phyloP scores from a whole-genome alignment of 495 filamentous ascomycete genomes.

The Penicillium chermesinum region DNA sequence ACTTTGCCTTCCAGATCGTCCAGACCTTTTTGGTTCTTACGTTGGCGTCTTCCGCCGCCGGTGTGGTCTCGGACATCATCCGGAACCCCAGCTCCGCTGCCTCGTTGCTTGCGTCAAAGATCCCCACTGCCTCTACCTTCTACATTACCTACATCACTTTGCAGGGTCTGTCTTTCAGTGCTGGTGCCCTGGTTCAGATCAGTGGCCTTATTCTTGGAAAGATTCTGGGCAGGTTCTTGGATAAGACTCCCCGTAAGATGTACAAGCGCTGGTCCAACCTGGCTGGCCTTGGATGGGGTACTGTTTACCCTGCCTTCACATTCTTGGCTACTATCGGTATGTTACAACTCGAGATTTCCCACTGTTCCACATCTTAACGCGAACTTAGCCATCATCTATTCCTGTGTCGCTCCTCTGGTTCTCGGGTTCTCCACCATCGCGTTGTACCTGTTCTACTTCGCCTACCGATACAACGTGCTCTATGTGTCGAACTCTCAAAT shows the following conservation, averaged over 20 bases:
- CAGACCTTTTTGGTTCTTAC: slow-evolving; percentile 93
- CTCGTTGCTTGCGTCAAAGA: slow-evolving; percentile 61
- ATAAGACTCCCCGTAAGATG: slow-evolving; percentile 70
- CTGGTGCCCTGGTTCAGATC: slow-evolving; percentile 70
- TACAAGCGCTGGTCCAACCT: slow-evolving; percentile 64
- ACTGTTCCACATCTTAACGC: slow-evolving; percentile 34
- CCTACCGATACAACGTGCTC: slow-evolving; percentile 91
- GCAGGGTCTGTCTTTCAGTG: slow-evolving; percentile 80
- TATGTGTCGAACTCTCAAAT: slow-evolving; percentile 81
- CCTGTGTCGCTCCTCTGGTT: slow-evolving; percentile 85
- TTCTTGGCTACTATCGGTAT: slow-evolving; percentile 73
- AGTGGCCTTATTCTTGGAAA: slow-evolving; percentile 72
- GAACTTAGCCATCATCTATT: slow-evolving; percentile 61
- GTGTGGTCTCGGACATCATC: slow-evolving; percentile 55
- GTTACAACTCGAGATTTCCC: slow-evolving; percentile 7
- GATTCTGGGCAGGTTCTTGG: slow-evolving; percentile 67
- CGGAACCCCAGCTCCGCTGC: slow-evolving; percentile 56
- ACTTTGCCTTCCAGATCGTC: slow-evolving; percentile 92
- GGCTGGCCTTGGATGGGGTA: slow-evolving; percentile 74
- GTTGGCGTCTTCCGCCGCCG: slow-evolving; percentile 60
- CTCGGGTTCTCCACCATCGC: slow-evolving; percentile 82
- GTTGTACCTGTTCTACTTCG: slow-evolving; percentile 82
- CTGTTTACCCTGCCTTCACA: slow-evolving; percentile 79
- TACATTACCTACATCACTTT: slow-evolving; percentile 94
- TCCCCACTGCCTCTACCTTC: slow-evolving; percentile 85